These are phyloP conservation scores for Acer campestre DNA, from an alignment of 345 rosid species.

Conservation along the genomic window DNA sequence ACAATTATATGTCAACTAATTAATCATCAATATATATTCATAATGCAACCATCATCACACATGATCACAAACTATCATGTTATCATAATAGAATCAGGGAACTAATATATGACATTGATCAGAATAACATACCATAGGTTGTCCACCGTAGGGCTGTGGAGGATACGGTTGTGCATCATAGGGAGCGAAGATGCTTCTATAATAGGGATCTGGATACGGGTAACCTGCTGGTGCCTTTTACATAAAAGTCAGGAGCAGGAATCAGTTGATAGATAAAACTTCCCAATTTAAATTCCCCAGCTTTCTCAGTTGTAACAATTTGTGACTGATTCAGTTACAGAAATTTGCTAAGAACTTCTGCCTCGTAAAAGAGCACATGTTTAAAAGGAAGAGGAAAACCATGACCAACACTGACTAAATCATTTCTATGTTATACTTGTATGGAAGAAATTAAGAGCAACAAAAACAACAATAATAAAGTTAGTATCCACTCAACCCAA, in stretches of 20 bases:
- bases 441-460: background rate
- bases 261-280: slow-evolving; percentile 17
- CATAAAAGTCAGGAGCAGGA: slow-evolving; percentile 29
- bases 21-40: background rate
- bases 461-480: background rate
- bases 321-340: slow-evolving; percentile 6
- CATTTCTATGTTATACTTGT: background rate
- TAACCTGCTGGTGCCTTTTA: slow-evolving; percentile 68
- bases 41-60: background rate
- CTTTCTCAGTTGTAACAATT: slow-evolving; percentile 8
- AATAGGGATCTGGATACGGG: slow-evolving; percentile 95
- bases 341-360: background rate
- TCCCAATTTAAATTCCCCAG: too few species aligned
- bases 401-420: background rate
- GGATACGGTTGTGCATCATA: slow-evolving; percentile 73
- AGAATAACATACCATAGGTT: slow-evolving; percentile 57
- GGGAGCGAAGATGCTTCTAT: slow-evolving; percentile 91
- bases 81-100: background rate
- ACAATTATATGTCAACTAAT: slow-evolving; percentile 9
- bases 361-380: background rate
- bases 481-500: background rate
- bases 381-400: background rate
- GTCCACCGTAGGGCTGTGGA: slow-evolving; percentile 76
- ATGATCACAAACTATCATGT: background rate
- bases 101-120: background rate